Base-by-base conservation (phyloP, 805 yeast genomes). In the Metschnikowia koreensis region DNA sequence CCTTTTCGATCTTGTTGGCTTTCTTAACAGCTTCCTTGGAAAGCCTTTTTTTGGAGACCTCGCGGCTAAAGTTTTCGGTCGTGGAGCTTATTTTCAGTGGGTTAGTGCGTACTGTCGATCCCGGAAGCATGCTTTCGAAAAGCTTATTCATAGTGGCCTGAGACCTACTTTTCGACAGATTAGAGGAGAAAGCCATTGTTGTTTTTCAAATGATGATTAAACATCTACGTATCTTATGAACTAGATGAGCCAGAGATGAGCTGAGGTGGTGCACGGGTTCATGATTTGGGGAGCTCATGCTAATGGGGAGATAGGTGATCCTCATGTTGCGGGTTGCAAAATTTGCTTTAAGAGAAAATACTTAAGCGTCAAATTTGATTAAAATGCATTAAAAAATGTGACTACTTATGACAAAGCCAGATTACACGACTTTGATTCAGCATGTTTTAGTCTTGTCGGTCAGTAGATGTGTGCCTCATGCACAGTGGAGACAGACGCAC, bases 91-190 rank as follows among this genome's bases (percentile, higher is more conserved):
- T 45, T 26, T 49, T 48, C 27, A 16, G 39, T 12, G 48, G n/a
- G 6, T 44, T 50, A 3, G 51, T 38, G 22, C 45, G 52, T 7
- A 49, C 38, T 3, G 55, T 37, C 8, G 56, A 46, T 4, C 58
- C 58, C 6, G 66, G 68, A 33, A 64, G 61, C 29, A 62, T 59
- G 51, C 51, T 58, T 33, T 59, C 65, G 34, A 65, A 62, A 42
- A 65, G 65, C 55, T 61, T 63, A 36, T 54, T 56, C n/a, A 65
- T 64, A 13, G 68, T 62, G 38, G 66, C 55, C 43, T 58, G 55
- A 3, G 68, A 64, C 51, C 59, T 62, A 26, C 52, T 49, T 51
- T 60, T 60, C 29, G 66, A 56, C 38, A 60, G 45, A 11, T 55
- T 49, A 16, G 66, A 60, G 7, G 51, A 49, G 48, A 64, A 64